A percentile compares a stretch with the other conserved stretches of the same genome.
These are phyloP conservation scores for Phytophthora cactorum DNA, from an alignment of 352 stramenopile species.

Conservation along the genomic window DNA sequence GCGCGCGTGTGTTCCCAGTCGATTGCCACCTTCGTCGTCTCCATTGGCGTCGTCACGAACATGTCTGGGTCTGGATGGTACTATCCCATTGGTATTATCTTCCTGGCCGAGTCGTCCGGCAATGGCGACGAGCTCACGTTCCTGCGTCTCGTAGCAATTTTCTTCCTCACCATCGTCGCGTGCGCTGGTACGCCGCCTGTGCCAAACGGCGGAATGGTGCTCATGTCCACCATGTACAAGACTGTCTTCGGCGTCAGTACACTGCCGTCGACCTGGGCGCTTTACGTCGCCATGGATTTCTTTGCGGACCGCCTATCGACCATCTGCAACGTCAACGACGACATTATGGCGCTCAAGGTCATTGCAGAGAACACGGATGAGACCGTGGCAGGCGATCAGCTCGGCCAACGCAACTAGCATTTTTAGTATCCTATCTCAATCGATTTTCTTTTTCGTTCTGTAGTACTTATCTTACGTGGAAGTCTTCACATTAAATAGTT, in stretches of 20 bases:
- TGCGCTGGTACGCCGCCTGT: slow-evolving; percentile 63
- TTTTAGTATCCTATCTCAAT: neutral
- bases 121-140: slow-evolving; percentile 58
- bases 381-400: slow-evolving; percentile 60
- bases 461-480: neutral
- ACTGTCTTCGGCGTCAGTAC: slow-evolving; percentile 57
- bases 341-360: slow-evolving; percentile 80
- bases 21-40: slow-evolving; percentile 79
- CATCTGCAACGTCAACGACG: slow-evolving; percentile 81
- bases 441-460: neutral
- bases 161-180: slow-evolving; percentile 59
- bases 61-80: slow-evolving; percentile 65
- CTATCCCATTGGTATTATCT: slow-evolving; percentile 66
- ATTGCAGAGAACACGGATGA: slow-evolving; percentile 79
- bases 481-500: neutral
- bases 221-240: slow-evolving; percentile 74
- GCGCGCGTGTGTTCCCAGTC: slow-evolving; percentile 70
- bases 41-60: slow-evolving; percentile 69
- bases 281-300: slow-evolving; percentile 71
- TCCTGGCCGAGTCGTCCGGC: slow-evolving; percentile 66
- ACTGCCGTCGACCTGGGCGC: slow-evolving; percentile 58
- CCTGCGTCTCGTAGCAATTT: slow-evolving; percentile 53
- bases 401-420: slow-evolving; percentile 50
- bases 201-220: slow-evolving; percentile 50
- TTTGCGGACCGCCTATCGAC: slow-evolving; percentile 71